Base-by-base conservation (phyloP, 495 filamentous ascomycete genomes). In the Neurospora sp. region DNA sequence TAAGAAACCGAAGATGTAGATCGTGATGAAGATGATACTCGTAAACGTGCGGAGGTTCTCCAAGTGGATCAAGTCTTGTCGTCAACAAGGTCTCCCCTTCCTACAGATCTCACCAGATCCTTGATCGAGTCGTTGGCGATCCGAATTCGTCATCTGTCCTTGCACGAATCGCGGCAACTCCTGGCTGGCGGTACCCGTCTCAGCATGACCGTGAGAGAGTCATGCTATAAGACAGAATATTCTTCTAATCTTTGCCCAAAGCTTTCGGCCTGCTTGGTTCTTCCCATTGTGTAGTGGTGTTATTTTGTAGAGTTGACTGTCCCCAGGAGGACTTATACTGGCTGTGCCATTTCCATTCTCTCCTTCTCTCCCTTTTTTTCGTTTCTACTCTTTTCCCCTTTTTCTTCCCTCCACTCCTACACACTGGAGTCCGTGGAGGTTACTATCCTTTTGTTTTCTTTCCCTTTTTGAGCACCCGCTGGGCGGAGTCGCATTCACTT, bases 241-340 rank as follows among this genome's bases (percentile, higher is more conserved):
- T 73, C 41, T 73, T 39, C 40, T 53, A 59, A 37, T 20, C 40
- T 22, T 27, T 16, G 42, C 40, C 44, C 37, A 73, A 71, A 38
- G 40, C 45, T 68, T 70, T 74, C 73, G 40, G 70, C 40, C n/a
- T 72, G 53, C 69, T 65, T 70, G 68, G 44, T 40, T 74, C 39
- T 69, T 70, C 70, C 68, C 71, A 40, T 61, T 65, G 72, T 45
- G 40, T 68, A 65, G 27, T 65, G 39, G 41, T 38, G 27, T 71
- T 70, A 38, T 68, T 72, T 8, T 53, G 14, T 42, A 40, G 72
- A 70, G n/a, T 42, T 73, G 31, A 72, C 35, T 45, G 73, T 76
- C 74, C 78, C 76, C 76, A 69, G 78, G 75, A 81, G 80, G 81
- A 79, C 76, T 74, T 80, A 16, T 65, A 65, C 27, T 35, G 53